phyloP scores from a whole-genome alignment of 2,329 filamentous ascomycete species.

The Colletotrichum noveboracense region DNA sequence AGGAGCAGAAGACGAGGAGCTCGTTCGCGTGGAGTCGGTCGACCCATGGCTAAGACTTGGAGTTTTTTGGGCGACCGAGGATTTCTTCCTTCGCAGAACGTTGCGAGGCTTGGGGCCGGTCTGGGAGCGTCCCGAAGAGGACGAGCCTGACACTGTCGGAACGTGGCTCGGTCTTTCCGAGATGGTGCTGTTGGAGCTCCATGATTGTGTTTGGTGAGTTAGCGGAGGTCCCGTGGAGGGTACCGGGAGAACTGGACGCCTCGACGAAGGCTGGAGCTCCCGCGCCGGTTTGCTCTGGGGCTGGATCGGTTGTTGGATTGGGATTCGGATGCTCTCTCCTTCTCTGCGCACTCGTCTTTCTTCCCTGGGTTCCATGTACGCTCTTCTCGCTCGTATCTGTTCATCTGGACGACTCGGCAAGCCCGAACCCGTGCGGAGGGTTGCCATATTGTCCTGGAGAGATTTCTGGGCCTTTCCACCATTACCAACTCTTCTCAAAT shows the following conservation, averaged over 20 bases:
- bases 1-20: constrained; percentile 48
- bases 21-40: constrained; percentile 40
- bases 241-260: constrained; percentile 30
- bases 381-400: constrained; percentile 33
- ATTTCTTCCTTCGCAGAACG: constrained; percentile 55
- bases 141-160: constrained; percentile 36
- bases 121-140: constrained; percentile 37
- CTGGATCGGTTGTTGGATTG: background rate
- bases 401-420: constrained; percentile 45
- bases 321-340: constrained; percentile 5
- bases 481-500: constrained; percentile 10
- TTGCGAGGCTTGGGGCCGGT: constrained; percentile 41
- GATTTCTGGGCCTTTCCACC: constrained; percentile 22
- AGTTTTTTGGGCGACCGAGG: constrained; percentile 46
- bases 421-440: constrained; percentile 44
- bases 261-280: constrained; percentile 38
- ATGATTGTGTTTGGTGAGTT: constrained; percentile 48
- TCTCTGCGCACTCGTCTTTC: constrained; percentile 14
- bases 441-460: constrained; percentile 46
- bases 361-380: constrained; percentile 20
- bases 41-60: constrained; percentile 37
- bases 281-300: constrained; percentile 34
- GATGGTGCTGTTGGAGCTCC: constrained; percentile 40
- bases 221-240: constrained; percentile 38
- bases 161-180: constrained; percentile 36